Percentiles rank a stretch among this genome's conserved stretches.
These are phyloP conservation scores for Boletus rufocinnamomeus DNA, from an alignment of 768 basidiomycete genomes.

Conservation along the genomic window DNA sequence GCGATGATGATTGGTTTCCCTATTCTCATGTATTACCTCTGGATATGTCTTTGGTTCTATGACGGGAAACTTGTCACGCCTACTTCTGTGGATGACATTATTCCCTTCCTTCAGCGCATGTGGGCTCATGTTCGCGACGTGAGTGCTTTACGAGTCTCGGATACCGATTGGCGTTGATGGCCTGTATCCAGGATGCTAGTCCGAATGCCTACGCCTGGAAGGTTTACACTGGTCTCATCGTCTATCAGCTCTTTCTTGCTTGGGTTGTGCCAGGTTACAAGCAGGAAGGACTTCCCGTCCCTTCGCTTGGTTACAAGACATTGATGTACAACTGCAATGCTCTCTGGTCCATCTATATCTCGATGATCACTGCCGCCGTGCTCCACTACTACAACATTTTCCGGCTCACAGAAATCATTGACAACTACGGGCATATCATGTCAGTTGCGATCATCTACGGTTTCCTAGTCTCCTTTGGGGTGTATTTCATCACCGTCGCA, in stretches of 20 bases:
- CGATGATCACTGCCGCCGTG: constrained; percentile 68
- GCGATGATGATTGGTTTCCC: constrained; percentile 97
- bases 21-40: constrained; percentile 96
- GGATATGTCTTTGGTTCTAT: constrained; percentile 97
- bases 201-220: constrained; percentile 89
- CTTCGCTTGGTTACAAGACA: constrained; percentile 89
- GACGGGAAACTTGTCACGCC: constrained; percentile 81
- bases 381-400: constrained; percentile 83
- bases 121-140: constrained; percentile 84
- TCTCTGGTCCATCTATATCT: constrained; percentile 78
- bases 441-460: constrained; percentile 92
- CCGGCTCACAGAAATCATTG: constrained; percentile 92
- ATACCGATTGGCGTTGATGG: neutral
- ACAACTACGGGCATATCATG: constrained; percentile 96
- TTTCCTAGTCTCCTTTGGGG: constrained; percentile 75
- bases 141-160: constrained; percentile 24
- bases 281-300: constrained; percentile 96
- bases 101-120: constrained; percentile 80
- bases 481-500: constrained; percentile 76
- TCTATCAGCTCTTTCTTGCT: constrained; percentile 88
- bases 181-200: constrained; percentile 72
- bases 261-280: constrained; percentile 87
- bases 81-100: constrained; percentile 63
- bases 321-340: constrained; percentile 98
- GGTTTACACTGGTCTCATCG: constrained; percentile 86